Conservation (phyloP, 1,139 yeast genomes). For the Kodamaea fungicola region DNA sequence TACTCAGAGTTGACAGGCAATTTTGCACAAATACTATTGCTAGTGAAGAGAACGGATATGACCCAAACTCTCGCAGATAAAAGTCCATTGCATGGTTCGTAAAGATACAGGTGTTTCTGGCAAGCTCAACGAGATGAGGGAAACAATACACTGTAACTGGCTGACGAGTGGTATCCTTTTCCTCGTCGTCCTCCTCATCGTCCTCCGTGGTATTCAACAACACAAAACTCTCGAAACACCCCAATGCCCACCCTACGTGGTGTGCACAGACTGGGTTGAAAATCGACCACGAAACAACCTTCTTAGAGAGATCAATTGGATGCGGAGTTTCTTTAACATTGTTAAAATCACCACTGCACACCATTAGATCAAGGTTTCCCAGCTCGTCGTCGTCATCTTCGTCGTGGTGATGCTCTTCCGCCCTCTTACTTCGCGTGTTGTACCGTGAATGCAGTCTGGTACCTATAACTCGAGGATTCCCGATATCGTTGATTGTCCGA, state of each 20-base stretch:
- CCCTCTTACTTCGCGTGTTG: conserved; percentile 7
- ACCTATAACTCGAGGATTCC: conserved; percentile 45
- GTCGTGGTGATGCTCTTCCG: conserved; percentile 12
- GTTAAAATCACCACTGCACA: conserved; percentile 72
- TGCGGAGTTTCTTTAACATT: conserved; percentile 48
- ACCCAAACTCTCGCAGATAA: conserved; percentile 84
- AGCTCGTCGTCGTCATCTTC: conserved; percentile 47
- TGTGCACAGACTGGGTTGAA: conserved; percentile 90
- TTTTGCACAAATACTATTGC: conserved; percentile 73
- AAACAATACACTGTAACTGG: conserved; percentile 57
- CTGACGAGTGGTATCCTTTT: conserved; percentile 39
- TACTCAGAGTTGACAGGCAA: conserved; percentile 44
- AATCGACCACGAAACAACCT: conserved; percentile 73
- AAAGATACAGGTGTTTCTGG: conserved; percentile 73
- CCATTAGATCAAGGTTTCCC: conserved; percentile 56
- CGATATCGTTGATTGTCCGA: conserved; percentile 71
- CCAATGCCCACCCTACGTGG: conserved; percentile 95
- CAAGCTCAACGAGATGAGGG: conserved; percentile 55
- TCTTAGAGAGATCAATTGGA: conserved; percentile 63
- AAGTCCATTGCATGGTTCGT: conserved; percentile 77
- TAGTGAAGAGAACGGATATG: conserved; percentile 85
- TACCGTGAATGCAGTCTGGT: conserved; percentile 21
- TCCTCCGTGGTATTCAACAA: conserved; percentile 36
- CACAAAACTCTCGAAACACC: conserved; percentile 69
- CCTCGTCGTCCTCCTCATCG: conserved; percentile 31